Percentiles rank a stretch among this genome's conserved stretches.
phyloP scores from a whole-genome alignment of 192 early-diverging fungal genomes.

The Geosiphon pyriformis region DNA sequence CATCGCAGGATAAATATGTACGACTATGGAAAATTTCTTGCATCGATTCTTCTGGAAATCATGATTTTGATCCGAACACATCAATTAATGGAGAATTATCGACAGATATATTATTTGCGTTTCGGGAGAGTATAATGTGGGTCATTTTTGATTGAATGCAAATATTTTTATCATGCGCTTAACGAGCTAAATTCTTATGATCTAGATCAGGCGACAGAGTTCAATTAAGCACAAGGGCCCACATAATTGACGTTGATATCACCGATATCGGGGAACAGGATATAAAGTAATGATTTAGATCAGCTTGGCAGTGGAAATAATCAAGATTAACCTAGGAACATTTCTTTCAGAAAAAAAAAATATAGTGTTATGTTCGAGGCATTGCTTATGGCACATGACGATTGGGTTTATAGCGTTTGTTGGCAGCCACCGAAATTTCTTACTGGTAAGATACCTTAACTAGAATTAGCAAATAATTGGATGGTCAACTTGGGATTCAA shows the following conservation, averaged over 20 bases:
- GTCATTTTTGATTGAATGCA: neutral
- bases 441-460: constrained; percentile 19
- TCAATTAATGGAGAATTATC: constrained; percentile 28
- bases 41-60: constrained; percentile 8
- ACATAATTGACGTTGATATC: constrained; percentile 57
- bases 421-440: constrained; percentile 61
- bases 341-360: constrained; percentile 20
- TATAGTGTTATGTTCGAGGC: constrained; percentile 80
- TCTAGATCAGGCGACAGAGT: constrained; percentile 43
- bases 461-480: too few species aligned
- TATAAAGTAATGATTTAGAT: neutral
- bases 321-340: too few species aligned
- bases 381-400: constrained; percentile 92
- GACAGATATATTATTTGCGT: constrained; percentile 41
- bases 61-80: constrained; percentile 5
- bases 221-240: constrained; percentile 82
- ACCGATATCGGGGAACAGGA: constrained; percentile 16
- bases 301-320: too few species aligned
- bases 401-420: constrained; percentile 82
- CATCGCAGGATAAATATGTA: constrained; percentile 89
- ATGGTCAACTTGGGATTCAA: too few species aligned
- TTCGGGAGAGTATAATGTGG: constrained; percentile 29
- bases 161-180: neutral
- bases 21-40: constrained; percentile 79
- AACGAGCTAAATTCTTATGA: neutral